These are phyloP conservation scores for Citrus hindsii DNA, from an alignment of 345 rosid species.

Conservation along the genomic window DNA sequence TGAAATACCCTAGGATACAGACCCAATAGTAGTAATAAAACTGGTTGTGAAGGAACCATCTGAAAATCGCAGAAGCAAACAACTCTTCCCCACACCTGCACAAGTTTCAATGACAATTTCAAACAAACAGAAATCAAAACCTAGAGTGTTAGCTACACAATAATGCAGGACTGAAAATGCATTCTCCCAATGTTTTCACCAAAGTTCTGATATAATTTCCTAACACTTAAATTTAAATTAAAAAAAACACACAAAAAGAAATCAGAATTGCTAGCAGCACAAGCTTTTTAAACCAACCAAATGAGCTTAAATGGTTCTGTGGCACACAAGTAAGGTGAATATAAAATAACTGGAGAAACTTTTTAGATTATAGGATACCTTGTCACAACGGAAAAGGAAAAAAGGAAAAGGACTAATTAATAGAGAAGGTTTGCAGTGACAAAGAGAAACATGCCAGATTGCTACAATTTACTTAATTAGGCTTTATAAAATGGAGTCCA, in stretches of 20 bases:
- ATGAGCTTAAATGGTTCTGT: neutral
- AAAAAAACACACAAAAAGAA: neutral
- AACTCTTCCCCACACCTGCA: conserved; percentile 94
- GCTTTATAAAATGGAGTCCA: neutral
- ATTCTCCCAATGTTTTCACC: neutral
- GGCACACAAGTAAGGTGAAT: neutral
- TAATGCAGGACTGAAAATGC: neutral
- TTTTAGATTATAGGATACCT: neutral
- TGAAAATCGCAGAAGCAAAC: conserved; percentile 87
- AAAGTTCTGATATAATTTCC: neutral
- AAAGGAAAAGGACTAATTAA: neutral
- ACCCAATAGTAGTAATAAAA: conserved; percentile 95
- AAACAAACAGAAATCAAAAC: neutral
- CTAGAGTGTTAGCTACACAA: neutral
- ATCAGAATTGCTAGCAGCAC: neutral
- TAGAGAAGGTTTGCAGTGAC: neutral
- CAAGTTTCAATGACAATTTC: neutral
- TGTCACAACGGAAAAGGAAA: neutral
- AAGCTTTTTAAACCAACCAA: neutral
- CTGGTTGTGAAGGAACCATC: conserved; percentile 97
- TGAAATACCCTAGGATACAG: conserved; percentile 12
- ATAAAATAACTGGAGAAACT: neutral
- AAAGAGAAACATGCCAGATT: neutral
- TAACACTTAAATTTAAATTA: neutral
- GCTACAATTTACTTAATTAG: neutral